Evolutionary conservation across 495 filamentous ascomycete species (phyloP), one percentile per base, ranked within the genome.

Genomic region (Neurospora tetrasperma): DNA sequence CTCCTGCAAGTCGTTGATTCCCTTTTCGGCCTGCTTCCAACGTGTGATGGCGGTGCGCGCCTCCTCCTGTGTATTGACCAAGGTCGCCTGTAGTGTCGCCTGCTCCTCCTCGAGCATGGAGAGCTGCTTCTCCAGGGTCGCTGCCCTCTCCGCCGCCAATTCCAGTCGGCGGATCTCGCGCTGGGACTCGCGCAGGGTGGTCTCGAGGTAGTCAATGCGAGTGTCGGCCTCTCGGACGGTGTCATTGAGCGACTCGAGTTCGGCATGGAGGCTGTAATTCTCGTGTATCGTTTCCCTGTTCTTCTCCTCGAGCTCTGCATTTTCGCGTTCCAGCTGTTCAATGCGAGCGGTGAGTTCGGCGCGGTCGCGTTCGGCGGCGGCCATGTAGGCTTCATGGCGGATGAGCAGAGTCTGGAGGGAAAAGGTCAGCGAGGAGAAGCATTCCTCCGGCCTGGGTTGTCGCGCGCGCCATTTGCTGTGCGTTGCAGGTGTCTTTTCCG

Each of bases 311-410:
- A 94, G 86, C 71, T 90, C 84, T 75, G 83, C 85, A 79, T 94
- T 96, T 74, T 97, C 91, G 69, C 80, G 82, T 81, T 97, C 94
- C 23, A 99, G 83, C 74, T 84, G 83, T 72, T 92, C 90, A 75
- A 98, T 92, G 59, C 85, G 91, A 44, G 84, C 82, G 14, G 86
- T 84, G 84, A 96, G 88, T 41, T 88, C 88, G 62, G 82, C 80
- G 18, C 96, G 90, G 77, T 97, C 93, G 70, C 89, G 87, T 84
- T 97, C 94, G 70, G 93, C 92, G 78, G 97, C 93, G 23, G 89
- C 90, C 85, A 97, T 93, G 80, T 97, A 97, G 46, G 90, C 88
- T 83, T 98, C 95, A 87, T 98, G 94, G 72, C 94, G 92, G 70
- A 91, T 89, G 20, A 99, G 88, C 44, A 99, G 85, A 42, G 94